Base-by-base conservation (phyloP, 1,139 yeast species). In the Zygoascus sp. region DNA sequence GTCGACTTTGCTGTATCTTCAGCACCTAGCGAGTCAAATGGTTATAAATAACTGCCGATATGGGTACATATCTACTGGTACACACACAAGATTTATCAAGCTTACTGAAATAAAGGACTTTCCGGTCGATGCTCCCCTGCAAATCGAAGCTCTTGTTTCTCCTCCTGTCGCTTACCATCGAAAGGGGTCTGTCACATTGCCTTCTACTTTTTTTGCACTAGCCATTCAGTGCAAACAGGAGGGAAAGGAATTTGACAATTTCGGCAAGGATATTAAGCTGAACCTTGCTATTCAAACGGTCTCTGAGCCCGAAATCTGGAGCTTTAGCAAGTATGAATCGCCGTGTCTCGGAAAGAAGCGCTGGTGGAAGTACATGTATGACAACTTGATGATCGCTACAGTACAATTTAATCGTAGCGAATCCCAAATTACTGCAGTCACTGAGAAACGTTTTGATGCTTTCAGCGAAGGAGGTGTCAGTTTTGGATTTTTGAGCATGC, bases 31-130 rank as follows among this genome's bases (percentile, higher is more conserved):
- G 40, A 47, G 48, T 40, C 50, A 51, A 20, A 53, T 61, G 60
- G 46, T 53, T 7, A 35, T 58, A 10, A 60, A 61, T 41, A 45
- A 53, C 32, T 42, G 60, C n/a, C 47, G 55, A 7, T 55, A 53
- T 34, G 64, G 63, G 3, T 59, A 53, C 42, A 39, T 62, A 2
- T 50, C 59, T 0, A 56, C 59, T 6, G 56, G 56, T 8, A 32
- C 50, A 1, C 44, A 39, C 27, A 55, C 58, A 6, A 45, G 62
- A 20, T 58, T 61, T 44, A 46, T 61, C 10, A 35, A 42, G 20
- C 35, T 42, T 27, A 20, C 35, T 10, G 21, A 27, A n/a, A 5
- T 19, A 13, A 32, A 41, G 23, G 6, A 43, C 5, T 36, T 27
- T 2, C 15, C 42, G 10, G 23, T 11, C 13, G 51, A 50, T 2